Conservation (phyloP, 2,329 filamentous ascomycete species). For the Bisporella sp. region DNA sequence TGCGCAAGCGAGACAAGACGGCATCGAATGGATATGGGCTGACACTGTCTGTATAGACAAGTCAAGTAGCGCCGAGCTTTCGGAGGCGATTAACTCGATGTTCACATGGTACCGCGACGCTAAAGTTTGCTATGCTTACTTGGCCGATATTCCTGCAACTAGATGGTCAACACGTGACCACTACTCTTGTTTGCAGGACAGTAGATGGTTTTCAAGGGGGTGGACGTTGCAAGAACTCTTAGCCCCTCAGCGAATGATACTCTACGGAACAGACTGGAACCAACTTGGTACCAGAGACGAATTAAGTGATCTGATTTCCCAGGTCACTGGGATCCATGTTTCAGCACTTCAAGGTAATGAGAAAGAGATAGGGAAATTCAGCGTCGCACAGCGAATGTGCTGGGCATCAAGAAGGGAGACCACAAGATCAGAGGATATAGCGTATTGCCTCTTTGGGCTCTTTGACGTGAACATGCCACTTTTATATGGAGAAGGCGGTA, state of each 20-base stretch:
- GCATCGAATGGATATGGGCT: conserved; percentile 4
- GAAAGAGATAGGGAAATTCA: background rate
- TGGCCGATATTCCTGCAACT: conserved; percentile 1
- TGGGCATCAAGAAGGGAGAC: conserved; percentile 28
- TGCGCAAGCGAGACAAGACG: background rate
- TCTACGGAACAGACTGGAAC: conserved; percentile 1
- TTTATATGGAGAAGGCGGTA: conserved; percentile 22
- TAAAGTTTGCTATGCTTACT: conserved; percentile 6
- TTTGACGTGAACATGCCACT: conserved; percentile 29
- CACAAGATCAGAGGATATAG: conserved; percentile 17
- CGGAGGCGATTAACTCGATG: too few relatives aligned
- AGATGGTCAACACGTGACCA: conserved; percentile 1
- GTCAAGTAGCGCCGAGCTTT: too few relatives aligned
- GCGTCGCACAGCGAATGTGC: conserved; percentile 29
- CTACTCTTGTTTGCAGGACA: background rate
- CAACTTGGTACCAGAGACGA: background rate
- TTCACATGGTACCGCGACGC: conserved; percentile 3
- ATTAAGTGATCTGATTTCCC: background rate
- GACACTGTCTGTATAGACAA: conserved; percentile 4
- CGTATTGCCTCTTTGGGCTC: conserved; percentile 24
- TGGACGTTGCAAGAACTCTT: conserved; percentile 3
- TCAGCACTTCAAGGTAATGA: background rate
- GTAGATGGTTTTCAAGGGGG: conserved; percentile 1
- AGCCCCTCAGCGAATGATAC: background rate
- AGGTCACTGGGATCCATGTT: background rate